phyloP scores from a whole-genome alignment of 2,329 filamentous ascomycete genomes.

The Cytospora schulzeri region DNA sequence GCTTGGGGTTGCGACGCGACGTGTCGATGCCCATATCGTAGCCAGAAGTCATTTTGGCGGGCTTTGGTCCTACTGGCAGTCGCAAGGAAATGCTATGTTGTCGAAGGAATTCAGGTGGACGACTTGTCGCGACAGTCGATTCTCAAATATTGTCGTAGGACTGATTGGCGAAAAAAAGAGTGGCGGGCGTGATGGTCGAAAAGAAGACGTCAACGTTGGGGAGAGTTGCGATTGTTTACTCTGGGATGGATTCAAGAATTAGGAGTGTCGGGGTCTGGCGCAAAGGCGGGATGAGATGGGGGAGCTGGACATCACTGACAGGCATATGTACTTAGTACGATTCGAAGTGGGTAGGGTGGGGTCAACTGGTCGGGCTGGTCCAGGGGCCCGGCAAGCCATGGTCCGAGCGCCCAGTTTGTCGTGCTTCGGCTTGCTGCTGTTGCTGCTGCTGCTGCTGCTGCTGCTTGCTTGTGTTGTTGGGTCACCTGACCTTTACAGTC shows the following conservation, averaged over 20 bases:
- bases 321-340: too few relatives aligned
- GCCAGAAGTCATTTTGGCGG: slow-evolving; percentile 33
- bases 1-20: slow-evolving; percentile 82
- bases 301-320: too few relatives aligned
- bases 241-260: neutral
- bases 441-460: neutral
- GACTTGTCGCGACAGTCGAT: neutral
- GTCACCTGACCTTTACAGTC: neutral
- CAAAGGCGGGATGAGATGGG: neutral
- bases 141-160: neutral
- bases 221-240: slow-evolving; percentile 3
- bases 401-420: neutral
- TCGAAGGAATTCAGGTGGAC: neutral
- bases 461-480: neutral
- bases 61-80: neutral
- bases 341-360: neutral
- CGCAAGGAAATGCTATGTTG: neutral
- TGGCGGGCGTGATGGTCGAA: neutral
- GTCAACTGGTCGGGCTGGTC: too few relatives aligned
- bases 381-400: neutral
- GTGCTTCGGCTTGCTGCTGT: neutral
- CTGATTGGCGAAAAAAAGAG: neutral
- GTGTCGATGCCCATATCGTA: slow-evolving; percentile 69
- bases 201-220: neutral
- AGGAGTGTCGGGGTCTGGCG: slow-evolving; percentile 1